Conservation (phyloP, 768 basidiomycete genomes). For the Daedaleopsis sinensis region DNA sequence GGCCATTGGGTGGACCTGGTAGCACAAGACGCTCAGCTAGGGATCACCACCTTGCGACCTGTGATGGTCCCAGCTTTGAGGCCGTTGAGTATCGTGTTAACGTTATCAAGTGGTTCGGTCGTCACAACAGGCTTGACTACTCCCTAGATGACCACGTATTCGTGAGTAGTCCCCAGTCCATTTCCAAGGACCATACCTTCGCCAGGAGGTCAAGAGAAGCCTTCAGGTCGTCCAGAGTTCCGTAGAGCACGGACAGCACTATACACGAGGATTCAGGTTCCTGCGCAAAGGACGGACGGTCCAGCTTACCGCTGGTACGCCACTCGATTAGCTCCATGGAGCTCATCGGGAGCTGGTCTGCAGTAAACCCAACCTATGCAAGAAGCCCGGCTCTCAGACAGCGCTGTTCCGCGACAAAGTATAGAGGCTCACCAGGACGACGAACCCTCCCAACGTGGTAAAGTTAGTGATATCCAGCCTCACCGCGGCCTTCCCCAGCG, state of each 20-base stretch:
- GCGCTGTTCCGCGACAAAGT: neutral
- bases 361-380: constrained; percentile 1
- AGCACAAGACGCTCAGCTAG: neutral
- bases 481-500: neutral
- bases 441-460: neutral
- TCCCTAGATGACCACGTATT: neutral
- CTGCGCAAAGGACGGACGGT: too few relatives aligned
- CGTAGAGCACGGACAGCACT: constrained; percentile 9
- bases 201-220: constrained; percentile 10
- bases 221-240: constrained; percentile 9
- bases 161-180: neutral
- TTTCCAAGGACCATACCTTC: neutral
- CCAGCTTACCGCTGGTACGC: constrained; percentile 1
- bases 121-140: constrained; percentile 9
- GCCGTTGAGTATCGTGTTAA: constrained; percentile 10
- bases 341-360: constrained; percentile 8
- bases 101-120: constrained; percentile 6
- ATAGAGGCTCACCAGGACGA: constrained; percentile 2
- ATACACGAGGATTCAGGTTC: too few relatives aligned
- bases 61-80: constrained; percentile 4
- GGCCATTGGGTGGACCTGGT: neutral
- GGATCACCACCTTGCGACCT: constrained; percentile 7
- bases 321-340: constrained; percentile 5
- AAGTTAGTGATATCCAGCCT: neutral
- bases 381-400: neutral